A percentile compares a stretch with the other conserved stretches of the same genome.
These are phyloP conservation scores for Vinca minor DNA, from an alignment of 257 asterid genomes.

Conservation along the genomic window DNA sequence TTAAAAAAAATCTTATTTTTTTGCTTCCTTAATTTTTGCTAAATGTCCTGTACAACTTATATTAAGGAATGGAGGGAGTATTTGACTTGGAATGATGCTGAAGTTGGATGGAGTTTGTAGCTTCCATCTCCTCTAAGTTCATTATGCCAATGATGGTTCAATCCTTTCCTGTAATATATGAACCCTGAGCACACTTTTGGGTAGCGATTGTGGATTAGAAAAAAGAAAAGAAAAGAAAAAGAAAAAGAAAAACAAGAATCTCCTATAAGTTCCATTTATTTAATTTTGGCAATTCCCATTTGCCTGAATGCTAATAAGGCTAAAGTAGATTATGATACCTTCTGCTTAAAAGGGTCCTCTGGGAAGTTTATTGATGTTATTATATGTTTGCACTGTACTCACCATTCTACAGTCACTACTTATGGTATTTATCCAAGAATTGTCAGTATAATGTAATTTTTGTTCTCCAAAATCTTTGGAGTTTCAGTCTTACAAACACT, in stretches of 20 bases:
- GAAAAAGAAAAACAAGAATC: too few species aligned
- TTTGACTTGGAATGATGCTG: not conserved
- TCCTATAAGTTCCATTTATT: not conserved
- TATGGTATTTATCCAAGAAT: not conserved
- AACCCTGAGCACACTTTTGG: too few species aligned
- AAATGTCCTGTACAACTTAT: too few species aligned
- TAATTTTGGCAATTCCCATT: constrained; percentile 1
- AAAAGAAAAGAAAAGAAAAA: too few species aligned
- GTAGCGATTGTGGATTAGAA: too few species aligned
- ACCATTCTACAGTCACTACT: not conserved
- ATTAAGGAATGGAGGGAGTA: too few species aligned
- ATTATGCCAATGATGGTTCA: too few species aligned
- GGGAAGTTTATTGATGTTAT: not conserved
- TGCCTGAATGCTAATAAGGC: not conserved
- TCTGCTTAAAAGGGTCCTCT: not conserved
- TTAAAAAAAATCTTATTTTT: too few species aligned
- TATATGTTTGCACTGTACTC: not conserved
- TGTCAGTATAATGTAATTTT: not conserved
- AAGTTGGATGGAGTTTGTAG: not conserved
- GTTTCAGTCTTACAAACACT: not conserved
- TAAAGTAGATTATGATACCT: not conserved
- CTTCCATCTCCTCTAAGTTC: constrained; percentile 1
- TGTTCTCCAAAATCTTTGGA: not conserved
- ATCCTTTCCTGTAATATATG: too few species aligned
- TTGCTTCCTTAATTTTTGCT: too few species aligned